Conservation (phyloP, 768 basidiomycete species). For the Cyclocybe aegerita region DNA sequence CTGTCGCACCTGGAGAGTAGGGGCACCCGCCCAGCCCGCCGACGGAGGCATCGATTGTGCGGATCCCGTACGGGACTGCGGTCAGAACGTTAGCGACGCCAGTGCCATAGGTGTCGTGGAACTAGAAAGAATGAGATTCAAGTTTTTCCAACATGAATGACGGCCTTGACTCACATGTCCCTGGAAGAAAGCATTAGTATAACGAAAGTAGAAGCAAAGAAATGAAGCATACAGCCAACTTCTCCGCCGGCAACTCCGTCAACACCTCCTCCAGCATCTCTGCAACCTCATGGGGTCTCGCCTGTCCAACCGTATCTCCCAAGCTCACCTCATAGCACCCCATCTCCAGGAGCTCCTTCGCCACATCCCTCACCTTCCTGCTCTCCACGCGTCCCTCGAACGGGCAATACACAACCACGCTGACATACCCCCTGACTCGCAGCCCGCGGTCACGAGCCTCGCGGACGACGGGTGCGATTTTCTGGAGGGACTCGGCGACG, state of each 20-base stretch:
- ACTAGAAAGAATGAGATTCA: slow-evolving; percentile 38
- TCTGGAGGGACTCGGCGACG: slow-evolving; percentile 65
- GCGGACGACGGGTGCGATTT: slow-evolving; percentile 60
- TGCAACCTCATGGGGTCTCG: slow-evolving; percentile 67
- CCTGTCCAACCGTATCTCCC: slow-evolving; percentile 90
- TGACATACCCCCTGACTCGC: slow-evolving; percentile 83
- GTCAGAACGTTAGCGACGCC: slow-evolving; percentile 75
- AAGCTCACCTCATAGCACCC: slow-evolving; percentile 93
- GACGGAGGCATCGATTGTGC: slow-evolving; percentile 81
- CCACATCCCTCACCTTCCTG: slow-evolving; percentile 61
- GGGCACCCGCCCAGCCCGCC: slow-evolving; percentile 95
- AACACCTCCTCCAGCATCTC: slow-evolving; percentile 72
- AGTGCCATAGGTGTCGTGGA: slow-evolving; percentile 89
- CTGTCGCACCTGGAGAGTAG: slow-evolving; percentile 94
- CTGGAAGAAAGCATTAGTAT: slow-evolving; percentile 22
- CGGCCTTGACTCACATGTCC: slow-evolving; percentile 48
- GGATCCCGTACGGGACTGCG: slow-evolving; percentile 71
- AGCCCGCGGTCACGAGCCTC: slow-evolving; percentile 61
- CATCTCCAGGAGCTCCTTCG: slow-evolving; percentile 76
- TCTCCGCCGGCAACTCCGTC: slow-evolving; percentile 56
- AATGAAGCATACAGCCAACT: slow-evolving; percentile 60
- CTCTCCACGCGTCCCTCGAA: slow-evolving; percentile 79
- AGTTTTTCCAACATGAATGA: background rate
- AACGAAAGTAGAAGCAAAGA: background rate
- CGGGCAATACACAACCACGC: slow-evolving; percentile 81